Conservation (phyloP, 2,329 filamentous ascomycete species). For the Aspergillus quadricinctus region DNA sequence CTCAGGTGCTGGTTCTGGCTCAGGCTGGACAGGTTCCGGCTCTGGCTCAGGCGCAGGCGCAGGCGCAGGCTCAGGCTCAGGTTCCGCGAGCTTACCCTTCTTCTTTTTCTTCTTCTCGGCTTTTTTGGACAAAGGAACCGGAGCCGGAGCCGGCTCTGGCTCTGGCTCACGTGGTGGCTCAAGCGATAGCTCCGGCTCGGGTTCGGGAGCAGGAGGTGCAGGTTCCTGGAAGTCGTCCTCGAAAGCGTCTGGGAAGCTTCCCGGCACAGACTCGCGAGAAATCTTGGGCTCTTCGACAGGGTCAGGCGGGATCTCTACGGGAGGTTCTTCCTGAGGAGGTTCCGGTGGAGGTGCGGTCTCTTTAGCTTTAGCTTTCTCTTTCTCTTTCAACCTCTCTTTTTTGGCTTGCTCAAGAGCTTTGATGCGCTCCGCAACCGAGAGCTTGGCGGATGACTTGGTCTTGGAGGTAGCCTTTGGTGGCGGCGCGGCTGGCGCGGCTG, state of each 20-base stretch:
- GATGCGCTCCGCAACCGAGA: constrained; percentile 52
- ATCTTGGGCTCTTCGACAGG: constrained; percentile 32
- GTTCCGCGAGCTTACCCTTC: constrained; percentile 10
- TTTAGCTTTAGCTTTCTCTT: constrained; percentile 17
- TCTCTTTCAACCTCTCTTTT: constrained; percentile 34
- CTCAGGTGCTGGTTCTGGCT: constrained; percentile 19
- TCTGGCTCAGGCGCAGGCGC: constrained; percentile 25
- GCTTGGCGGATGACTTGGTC: constrained; percentile 38
- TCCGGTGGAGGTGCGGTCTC: constrained; percentile 8
- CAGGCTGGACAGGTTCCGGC: constrained; percentile 23
- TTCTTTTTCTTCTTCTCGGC: constrained; percentile 8
- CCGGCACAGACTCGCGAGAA: constrained; percentile 47
- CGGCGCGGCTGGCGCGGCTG: constrained; percentile 34
- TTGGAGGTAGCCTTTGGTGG: constrained; percentile 40
- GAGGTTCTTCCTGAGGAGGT: constrained; percentile 6
- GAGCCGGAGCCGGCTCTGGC: constrained; percentile 16
- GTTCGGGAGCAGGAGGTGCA: constrained; percentile 20
- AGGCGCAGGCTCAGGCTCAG: constrained; percentile 16
- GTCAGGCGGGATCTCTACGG: constrained; percentile 14
- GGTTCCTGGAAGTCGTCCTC: constrained; percentile 40
- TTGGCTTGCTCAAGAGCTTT: constrained; percentile 42
- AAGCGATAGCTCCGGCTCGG: constrained; percentile 15
- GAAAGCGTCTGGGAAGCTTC: constrained; percentile 54
- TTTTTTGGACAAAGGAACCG: background rate
- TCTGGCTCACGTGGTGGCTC: constrained; percentile 16